These are phyloP conservation scores for Fusarium cicatricum DNA, from an alignment of 2,329 filamentous ascomycete species.

Conservation along the genomic window DNA sequence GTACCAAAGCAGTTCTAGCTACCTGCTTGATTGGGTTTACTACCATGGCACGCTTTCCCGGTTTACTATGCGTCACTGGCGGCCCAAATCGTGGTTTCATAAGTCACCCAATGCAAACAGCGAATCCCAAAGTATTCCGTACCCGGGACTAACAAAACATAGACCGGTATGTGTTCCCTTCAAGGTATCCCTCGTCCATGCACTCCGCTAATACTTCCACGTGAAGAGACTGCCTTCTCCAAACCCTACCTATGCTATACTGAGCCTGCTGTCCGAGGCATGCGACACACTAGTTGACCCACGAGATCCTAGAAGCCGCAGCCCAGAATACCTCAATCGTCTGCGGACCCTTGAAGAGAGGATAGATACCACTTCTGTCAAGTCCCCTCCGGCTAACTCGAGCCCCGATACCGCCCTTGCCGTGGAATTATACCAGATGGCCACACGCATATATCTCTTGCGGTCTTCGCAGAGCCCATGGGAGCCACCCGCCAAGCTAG, in stretches of 20 bases:
- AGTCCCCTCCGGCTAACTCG: neutral
- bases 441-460: slow-evolving; percentile 28
- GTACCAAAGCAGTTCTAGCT: neutral
- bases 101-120: neutral
- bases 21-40: slow-evolving; percentile 32
- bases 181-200: neutral
- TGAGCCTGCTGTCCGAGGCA: slow-evolving; percentile 26
- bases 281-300: slow-evolving; percentile 22
- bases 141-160: neutral
- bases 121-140: neutral
- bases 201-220: neutral
- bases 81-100: neutral
- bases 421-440: slow-evolving; percentile 21
- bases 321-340: slow-evolving; percentile 12
- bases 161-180: slow-evolving; percentile 8
- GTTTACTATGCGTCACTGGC: slow-evolving; percentile 35
- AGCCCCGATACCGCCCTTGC: neutral
- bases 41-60: slow-evolving; percentile 31
- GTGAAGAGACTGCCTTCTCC: slow-evolving; percentile 6
- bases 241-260: slow-evolving; percentile 21
- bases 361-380: neutral
- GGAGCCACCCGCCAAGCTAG: slow-evolving; percentile 31
- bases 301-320: slow-evolving; percentile 12
- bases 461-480: slow-evolving; percentile 37
- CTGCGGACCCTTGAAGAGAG: slow-evolving; percentile 16